Conservation (phyloP, 768 basidiomycete species). For the Naganishia friedmannii region DNA sequence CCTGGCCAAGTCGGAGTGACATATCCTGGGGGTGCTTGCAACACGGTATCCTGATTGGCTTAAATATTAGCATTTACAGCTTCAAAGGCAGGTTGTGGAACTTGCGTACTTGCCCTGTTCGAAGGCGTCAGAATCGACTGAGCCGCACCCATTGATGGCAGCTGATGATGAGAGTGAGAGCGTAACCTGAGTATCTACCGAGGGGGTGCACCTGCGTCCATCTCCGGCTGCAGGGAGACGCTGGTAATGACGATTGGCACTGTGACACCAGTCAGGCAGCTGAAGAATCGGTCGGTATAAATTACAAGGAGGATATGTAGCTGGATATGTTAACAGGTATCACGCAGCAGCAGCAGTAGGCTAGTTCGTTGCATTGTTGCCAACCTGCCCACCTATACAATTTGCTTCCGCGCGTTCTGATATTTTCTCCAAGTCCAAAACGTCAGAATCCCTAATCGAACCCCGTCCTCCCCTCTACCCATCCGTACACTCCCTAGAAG, state of each 20-base stretch:
- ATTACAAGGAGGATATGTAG: too few species aligned
- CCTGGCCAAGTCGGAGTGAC: slow-evolving; percentile 18
- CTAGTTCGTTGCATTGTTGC: too few species aligned
- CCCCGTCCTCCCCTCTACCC: too few species aligned
- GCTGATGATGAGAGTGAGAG: background rate
- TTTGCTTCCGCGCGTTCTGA: too few species aligned
- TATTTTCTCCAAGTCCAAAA: too few species aligned
- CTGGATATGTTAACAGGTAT: too few species aligned
- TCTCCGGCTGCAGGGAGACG: background rate
- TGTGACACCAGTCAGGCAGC: too few species aligned
- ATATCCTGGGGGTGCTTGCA: slow-evolving; percentile 21
- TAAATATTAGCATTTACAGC: background rate
- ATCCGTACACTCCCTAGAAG: too few species aligned
- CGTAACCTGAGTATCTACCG: background rate
- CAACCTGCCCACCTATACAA: too few species aligned
- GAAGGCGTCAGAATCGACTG: slow-evolving; percentile 23
- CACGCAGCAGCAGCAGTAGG: too few species aligned
- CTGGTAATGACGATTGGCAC: background rate
- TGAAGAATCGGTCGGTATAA: too few species aligned
- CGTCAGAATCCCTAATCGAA: too few species aligned
- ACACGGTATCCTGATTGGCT: slow-evolving; percentile 9
- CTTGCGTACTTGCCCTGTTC: slow-evolving; percentile 11
- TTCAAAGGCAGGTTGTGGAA: background rate
- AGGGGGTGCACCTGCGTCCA: background rate
- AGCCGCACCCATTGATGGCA: slow-evolving; percentile 9